Percentiles rank a stretch among this genome's conserved stretches.
These are phyloP conservation scores for Lactarius psammicola DNA, from an alignment of 768 basidiomycete genomes.

Conservation along the genomic window DNA sequence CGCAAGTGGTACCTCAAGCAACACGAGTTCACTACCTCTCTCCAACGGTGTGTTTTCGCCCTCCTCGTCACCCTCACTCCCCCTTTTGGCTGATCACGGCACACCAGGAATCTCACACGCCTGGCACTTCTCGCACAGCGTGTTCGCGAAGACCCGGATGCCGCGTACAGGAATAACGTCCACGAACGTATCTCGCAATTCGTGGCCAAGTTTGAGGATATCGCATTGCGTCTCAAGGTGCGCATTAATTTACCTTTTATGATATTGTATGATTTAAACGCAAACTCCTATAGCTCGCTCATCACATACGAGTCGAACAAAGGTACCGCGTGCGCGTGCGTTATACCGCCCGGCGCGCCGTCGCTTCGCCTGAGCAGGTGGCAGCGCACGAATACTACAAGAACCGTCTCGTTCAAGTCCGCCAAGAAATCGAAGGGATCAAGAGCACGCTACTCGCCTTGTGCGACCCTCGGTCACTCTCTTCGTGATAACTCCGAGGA, in stretches of 20 bases:
- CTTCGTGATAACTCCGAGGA: not conserved
- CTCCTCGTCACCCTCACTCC: too few relatives aligned
- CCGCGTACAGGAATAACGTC: constrained; percentile 15
- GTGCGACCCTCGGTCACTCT: too few relatives aligned
- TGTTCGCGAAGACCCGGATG: constrained; percentile 22
- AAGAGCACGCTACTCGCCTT: not conserved
- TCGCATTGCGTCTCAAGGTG: constrained; percentile 22
- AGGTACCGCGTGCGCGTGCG: constrained; percentile 21
- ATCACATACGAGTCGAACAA: constrained; percentile 19
- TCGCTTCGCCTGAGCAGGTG: constrained; percentile 16
- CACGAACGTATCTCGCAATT: constrained; percentile 23
- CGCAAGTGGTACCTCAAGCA: constrained; percentile 26
- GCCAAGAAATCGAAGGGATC: constrained; percentile 16
- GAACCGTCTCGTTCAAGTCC: constrained; percentile 6
- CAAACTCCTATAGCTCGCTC: constrained; percentile 12
- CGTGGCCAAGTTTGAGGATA: constrained; percentile 19
- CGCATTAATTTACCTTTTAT: not conserved
- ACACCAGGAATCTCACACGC: constrained; percentile 20
- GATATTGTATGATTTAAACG: not conserved
- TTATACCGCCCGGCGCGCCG: constrained; percentile 9
- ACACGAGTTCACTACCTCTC: constrained; percentile 24
- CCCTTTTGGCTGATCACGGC: too few relatives aligned
- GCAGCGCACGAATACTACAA: constrained; percentile 14
- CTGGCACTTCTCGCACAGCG: constrained; percentile 22
- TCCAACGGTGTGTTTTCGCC: constrained; percentile 17